Evolutionary conservation across 2,329 filamentous ascomycete species (phyloP), one percentile per base, ranked within the genome.

Genomic region (Colletotrichum sp.): DNA sequence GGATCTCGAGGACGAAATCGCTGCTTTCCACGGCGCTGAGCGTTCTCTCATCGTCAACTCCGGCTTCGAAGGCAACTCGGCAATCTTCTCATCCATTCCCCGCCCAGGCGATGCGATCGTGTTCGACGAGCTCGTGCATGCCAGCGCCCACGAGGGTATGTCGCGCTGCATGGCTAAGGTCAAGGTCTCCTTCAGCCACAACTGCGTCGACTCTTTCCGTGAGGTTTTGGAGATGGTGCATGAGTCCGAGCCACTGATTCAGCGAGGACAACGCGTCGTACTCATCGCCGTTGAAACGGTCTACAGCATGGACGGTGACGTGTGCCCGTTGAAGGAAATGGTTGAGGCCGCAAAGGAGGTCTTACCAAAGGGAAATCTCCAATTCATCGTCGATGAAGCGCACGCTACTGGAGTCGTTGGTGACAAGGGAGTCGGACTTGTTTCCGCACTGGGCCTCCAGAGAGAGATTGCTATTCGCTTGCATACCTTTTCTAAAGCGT

Each of bases 111-210:
- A 92, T 79, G 80, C 87, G 2, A 88, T 95, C 24, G 79, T 95
- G 1, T 92, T 92, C 75, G 93, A 95, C 81, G 91, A 91, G 78
- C 85, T 92, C 16, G 90, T 94, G 5, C 93, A 95, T 79, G 93
- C 93, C 1, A 94, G 91, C 81, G 88, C 89, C 1, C 91, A 92
- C 75, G 92, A 93, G 77, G 93, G 92, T 2, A 93, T 94, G 89
- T 84, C 86, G n/a, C 81, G 89, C 6, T 89, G 88, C 13, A 84
- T 91, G 8, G 91, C 92, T 0, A 87, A 79, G 81, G 68, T 87
- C 0, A 77, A 83, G 8, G 91, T 91, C 79, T 78, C 76, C 3
- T 63, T 63, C 60, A n/a, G 60, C 32, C 90, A 92, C 79, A 91
- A 90, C 77, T 18, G 34, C 28, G 68, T 63, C 15, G 57, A 71